phyloP scores from a whole-genome alignment of 2,329 filamentous ascomycete genomes.

The Biscogniauxia marginata region DNA sequence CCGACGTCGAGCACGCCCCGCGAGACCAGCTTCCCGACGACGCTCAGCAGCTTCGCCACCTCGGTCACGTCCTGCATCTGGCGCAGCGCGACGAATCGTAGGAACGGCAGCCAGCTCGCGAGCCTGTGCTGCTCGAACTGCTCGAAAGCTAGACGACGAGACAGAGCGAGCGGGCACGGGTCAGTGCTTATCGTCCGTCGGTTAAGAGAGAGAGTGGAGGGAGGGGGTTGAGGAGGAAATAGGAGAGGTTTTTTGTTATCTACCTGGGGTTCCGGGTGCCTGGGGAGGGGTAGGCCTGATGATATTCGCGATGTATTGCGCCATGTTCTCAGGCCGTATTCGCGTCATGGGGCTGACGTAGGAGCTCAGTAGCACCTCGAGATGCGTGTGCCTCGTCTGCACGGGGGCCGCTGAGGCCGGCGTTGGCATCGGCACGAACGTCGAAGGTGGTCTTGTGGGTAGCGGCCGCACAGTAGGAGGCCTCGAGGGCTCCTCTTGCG shows the following conservation, averaged over 20 bases:
- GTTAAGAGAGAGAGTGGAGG: not conserved
- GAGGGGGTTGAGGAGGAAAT: too few species aligned
- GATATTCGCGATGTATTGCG: not conserved
- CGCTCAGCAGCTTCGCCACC: not conserved
- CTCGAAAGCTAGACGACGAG: not conserved
- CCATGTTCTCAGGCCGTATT: not conserved
- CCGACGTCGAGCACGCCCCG: not conserved
- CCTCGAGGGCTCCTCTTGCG: not conserved
- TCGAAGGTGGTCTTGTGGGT: not conserved
- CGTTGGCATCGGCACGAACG: not conserved
- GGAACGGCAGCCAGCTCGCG: not conserved
- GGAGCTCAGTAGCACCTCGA: not conserved
- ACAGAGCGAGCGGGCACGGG: not conserved
- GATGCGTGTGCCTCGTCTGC: not conserved
- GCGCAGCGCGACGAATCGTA: not conserved
- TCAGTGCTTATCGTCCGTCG: not conserved
- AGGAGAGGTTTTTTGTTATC: not conserved
- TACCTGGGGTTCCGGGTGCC: not conserved
- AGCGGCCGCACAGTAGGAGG: not conserved
- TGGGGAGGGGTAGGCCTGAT: not conserved
- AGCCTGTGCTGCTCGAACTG: not conserved
- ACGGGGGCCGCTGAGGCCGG: not conserved
- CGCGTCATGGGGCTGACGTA: not conserved
- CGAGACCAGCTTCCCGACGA: not conserved
- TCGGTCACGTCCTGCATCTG: not conserved